Evolutionary conservation across 148 eudicot genomes (phyloP).

Genomic region (Arctostaphylos glauca): DNA sequence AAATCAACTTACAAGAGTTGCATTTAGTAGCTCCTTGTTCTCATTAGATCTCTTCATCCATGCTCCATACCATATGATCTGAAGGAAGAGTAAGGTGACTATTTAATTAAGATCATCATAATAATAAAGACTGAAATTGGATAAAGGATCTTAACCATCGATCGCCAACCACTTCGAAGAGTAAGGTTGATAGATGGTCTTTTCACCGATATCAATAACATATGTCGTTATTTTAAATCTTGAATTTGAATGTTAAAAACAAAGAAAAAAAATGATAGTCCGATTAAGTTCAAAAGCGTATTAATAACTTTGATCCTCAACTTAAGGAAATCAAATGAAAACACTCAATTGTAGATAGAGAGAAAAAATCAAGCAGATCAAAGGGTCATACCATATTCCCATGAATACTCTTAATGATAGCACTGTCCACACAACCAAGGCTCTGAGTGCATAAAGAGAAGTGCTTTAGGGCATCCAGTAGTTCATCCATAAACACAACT

Average conservation of each 20-base stretch:
- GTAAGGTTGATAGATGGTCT: no score
- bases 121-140: background rate
- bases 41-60: constrained; percentile 41
- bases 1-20: constrained; percentile 35
- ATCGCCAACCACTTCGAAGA: background rate
- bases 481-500: constrained; percentile 36
- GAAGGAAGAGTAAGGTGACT: background rate
- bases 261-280: background rate
- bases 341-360: background rate
- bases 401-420: constrained; percentile 42
- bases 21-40: constrained; percentile 28
- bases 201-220: no score
- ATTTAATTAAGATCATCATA: background rate
- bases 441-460: constrained; percentile 28
- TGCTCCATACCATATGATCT: constrained; percentile 52
- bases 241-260: background rate
- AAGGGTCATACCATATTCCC: constrained; percentile 40
- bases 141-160: background rate
- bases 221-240: background rate
- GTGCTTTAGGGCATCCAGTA: constrained; percentile 36
- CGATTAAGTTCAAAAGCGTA: background rate
- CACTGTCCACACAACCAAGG: constrained; percentile 40
- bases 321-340: background rate
- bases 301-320: background rate
- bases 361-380: background rate